Base-by-base conservation (phyloP, 179 eudicot species). In the Beta lomatogona region DNA sequence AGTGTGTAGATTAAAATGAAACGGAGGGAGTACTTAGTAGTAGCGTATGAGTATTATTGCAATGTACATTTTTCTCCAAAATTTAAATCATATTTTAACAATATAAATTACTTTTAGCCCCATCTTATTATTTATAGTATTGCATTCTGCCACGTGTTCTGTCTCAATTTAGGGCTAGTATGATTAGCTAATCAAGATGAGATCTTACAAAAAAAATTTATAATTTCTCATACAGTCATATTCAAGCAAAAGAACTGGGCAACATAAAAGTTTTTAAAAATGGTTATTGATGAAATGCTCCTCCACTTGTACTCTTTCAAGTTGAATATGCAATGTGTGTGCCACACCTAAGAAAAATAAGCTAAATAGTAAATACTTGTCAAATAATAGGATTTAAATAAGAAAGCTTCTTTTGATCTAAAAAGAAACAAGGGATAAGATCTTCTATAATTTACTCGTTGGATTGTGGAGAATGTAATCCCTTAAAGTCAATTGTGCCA, bases 401-500 rank as follows among this genome's bases (percentile, higher is more conserved):
- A 14, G 36, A 73, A 73, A 69, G 3, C 54, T 28, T 19, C 1
- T 6, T 2, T 18, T 19, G 3, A 10, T 71, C 58, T 71, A 50
- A 76, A 58, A 48, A 76, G 36, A 61, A 59, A 45, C 18, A 22
- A 21, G 36, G 60, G 36, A 21, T 73, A 2, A 21, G 36, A 22
- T 36, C 41, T 36, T 36, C 41, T 36, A 36, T 36, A 36, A 36
- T 36, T 36, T 36, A 36, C 18, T 73, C 16, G 82, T 65, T 79
- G 72, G 78, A 75, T 79, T 76, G 16, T 63, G 81, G 61, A 73
- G 75, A 85, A 77, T 9, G 75, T 54, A 57, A 82, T 21, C 69
- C n/a, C 25, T 52, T 1, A 71, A 75, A 80, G 85, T 82, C 83
- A 54, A 72, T 13, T 69, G 74, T 31, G 72, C 6, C 11, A 9